Base-by-base conservation (phyloP, 106 monocot species). In the Apostasia ramifera region DNA sequence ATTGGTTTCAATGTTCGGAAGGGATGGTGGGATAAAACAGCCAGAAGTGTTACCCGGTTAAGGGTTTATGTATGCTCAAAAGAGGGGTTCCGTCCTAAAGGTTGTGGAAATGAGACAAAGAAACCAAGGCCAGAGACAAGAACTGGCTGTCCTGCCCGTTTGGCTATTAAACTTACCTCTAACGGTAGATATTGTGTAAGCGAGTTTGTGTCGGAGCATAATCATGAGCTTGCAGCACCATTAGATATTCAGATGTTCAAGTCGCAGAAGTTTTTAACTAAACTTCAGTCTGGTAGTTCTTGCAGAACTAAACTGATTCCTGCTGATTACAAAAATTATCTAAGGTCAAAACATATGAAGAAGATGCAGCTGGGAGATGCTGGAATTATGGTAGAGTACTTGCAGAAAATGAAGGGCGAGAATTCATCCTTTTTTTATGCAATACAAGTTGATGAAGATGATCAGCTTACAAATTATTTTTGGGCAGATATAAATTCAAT, bases 391-490 rank as follows among this genome's bases (percentile, higher is more conserved):
- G 73, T 73, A n/a, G 76, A 79, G 55, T 86, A 82, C 61, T 66
- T 86, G 42, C 76, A 86, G 60, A 75, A 66, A 47, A 75, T 69
- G 75, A 79, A 79, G 59, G 65, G 66, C 14, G 72, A 79, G 11
- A 73, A 86, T 59, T 73, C 79, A 41, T 73, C 76, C 47, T 85
- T 79, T 60, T 86, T 82, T 50, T 86, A 79, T 73, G 71, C 79
- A 44, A 73, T 86, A 53, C 82, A 86, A 55, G 69, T 86, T 60
- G 86, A 86, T 57, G 72, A 79, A 70, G 70, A 75, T 72, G 86
- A 82, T 38, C 76, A 82, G 41, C 59, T 86, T 44, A 70, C 79
- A 3, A 82, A 79, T 55, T 63, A 79, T 26, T 81, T 85, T 68
- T 81, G 85, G 85, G 71, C 71, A 9, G 85, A 81, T 75, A 53